A percentile compares a stretch with the other conserved stretches of the same genome.
phyloP scores from a whole-genome alignment of 345 rosid species.

The Sisymbrium irio region DNA sequence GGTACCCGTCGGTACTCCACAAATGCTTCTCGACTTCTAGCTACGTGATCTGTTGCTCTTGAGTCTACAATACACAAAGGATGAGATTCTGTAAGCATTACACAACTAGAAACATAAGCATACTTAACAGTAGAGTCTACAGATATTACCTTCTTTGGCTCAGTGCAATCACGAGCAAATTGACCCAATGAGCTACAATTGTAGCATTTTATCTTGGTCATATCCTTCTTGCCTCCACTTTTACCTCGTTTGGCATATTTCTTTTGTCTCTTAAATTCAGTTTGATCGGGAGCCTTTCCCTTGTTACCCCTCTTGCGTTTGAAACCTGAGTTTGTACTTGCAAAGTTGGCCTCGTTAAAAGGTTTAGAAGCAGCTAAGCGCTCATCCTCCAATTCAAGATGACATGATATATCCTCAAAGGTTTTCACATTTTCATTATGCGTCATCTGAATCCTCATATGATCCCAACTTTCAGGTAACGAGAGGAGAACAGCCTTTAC shows the following conservation, averaged over 20 bases:
- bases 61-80: conserved; percentile 18
- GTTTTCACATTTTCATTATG: not conserved
- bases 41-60: not conserved
- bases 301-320: not conserved
- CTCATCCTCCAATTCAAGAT: conserved; percentile 20
- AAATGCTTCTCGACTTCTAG: not conserved
- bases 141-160: too few relatives aligned
- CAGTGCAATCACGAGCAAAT: too few relatives aligned
- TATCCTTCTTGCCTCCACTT: too few relatives aligned
- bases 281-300: not conserved
- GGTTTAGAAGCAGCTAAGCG: not conserved
- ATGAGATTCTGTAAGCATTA: too few relatives aligned
- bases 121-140: too few relatives aligned
- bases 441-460: not conserved
- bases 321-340: not conserved
- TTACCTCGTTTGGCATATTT: too few relatives aligned
- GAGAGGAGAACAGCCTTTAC: not conserved
- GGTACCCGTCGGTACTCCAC: not conserved
- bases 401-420: not conserved
- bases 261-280: too few relatives aligned
- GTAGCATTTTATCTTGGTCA: not conserved
- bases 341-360: not conserved
- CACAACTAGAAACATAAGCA: too few relatives aligned
- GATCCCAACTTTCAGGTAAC: not conserved
- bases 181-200: conserved; percentile 1